Evolutionary conservation across 768 basidiomycete species (phyloP).

Genomic region (Lyophyllum semitale): DNA sequence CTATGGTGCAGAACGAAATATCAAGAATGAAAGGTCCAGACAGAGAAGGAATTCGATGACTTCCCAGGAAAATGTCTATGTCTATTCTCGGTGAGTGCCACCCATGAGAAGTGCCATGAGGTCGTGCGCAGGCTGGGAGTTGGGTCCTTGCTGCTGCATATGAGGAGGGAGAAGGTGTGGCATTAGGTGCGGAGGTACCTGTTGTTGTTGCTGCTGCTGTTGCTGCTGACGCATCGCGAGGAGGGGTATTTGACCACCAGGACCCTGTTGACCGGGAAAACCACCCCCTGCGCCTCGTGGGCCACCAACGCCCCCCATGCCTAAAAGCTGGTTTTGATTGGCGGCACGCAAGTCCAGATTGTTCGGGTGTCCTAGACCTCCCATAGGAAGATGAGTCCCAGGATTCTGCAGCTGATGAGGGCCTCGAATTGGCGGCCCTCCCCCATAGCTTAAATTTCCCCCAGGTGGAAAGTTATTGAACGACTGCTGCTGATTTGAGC

Average conservation of each 20-base stretch:
- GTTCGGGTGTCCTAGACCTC: conserved; percentile 51
- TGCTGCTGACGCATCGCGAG: conserved; percentile 53
- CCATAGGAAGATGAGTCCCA: conserved; percentile 49
- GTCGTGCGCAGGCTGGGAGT: conserved; percentile 66
- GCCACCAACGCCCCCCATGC: conserved; percentile 45
- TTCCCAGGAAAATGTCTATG: conserved; percentile 5
- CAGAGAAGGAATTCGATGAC: neutral
- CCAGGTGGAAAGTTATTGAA: conserved; percentile 56
- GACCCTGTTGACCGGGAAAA: conserved; percentile 50
- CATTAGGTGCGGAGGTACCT: conserved; percentile 58
- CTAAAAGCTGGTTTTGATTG: conserved; percentile 54
- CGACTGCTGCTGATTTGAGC: conserved; percentile 41
- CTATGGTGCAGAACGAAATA: conserved; percentile 2
- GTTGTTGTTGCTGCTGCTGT: conserved; percentile 56
- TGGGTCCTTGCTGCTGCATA: conserved; percentile 60
- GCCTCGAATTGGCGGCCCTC: conserved; percentile 52
- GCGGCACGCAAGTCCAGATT: conserved; percentile 57
- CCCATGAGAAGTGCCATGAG: conserved; percentile 86
- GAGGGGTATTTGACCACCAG: conserved; percentile 42
- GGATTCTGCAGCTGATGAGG: conserved; percentile 54
- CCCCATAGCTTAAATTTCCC: conserved; percentile 46
- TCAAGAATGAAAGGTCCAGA: conserved; percentile 7
- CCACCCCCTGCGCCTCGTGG: conserved; percentile 49
- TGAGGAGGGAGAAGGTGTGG: conserved; percentile 54
- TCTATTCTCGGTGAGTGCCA: conserved; percentile 66